Evolutionary conservation across 352 stramenopile species (phyloP).

Genomic region (Globisporangium paroecandrum): DNA sequence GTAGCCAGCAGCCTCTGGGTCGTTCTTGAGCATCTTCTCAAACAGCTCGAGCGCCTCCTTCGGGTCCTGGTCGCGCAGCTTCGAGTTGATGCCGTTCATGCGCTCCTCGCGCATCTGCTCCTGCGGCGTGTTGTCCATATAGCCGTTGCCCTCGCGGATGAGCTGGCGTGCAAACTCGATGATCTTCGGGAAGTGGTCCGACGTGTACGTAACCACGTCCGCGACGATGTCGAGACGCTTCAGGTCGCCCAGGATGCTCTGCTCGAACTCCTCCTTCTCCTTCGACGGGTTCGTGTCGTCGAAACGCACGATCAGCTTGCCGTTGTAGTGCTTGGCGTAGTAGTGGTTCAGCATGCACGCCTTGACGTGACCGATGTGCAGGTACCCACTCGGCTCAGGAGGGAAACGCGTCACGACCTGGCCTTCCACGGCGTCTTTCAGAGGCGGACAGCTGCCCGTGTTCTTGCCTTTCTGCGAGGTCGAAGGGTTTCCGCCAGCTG

Average conservation of each 20-base stretch:
- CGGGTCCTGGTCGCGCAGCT: constrained; percentile 83
- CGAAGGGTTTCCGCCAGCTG: background rate
- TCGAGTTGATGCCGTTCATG: constrained; percentile 91
- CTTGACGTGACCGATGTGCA: constrained; percentile 98
- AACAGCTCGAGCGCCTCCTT: constrained; percentile 94
- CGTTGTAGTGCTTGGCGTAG: constrained; percentile 97
- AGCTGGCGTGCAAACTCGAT: constrained; percentile 91
- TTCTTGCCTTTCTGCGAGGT: constrained; percentile 67
- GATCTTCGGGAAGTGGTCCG: constrained; percentile 97
- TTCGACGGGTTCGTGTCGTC: constrained; percentile 99
- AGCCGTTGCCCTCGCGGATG: constrained; percentile 94
- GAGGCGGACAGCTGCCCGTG: constrained; percentile 86
- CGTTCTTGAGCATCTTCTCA: constrained; percentile 94
- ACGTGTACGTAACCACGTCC: constrained; percentile 94
- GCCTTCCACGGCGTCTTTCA: constrained; percentile 93
- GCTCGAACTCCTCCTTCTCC: constrained; percentile 99
- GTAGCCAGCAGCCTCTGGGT: constrained; percentile 68
- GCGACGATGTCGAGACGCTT: constrained; percentile 77
- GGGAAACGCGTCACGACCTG: constrained; percentile 97
- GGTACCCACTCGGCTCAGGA: constrained; percentile 18
- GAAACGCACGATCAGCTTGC: constrained; percentile 98
- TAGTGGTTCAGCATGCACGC: constrained; percentile 99
- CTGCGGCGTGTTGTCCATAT: constrained; percentile 99
- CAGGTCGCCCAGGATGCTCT: constrained; percentile 92
- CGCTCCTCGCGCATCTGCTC: constrained; percentile 96